Percentiles rank a stretch among this genome's conserved stretches.
Conservation (phyloP, 257 asterid species). For the Capsicum rhomboideum region DNA sequence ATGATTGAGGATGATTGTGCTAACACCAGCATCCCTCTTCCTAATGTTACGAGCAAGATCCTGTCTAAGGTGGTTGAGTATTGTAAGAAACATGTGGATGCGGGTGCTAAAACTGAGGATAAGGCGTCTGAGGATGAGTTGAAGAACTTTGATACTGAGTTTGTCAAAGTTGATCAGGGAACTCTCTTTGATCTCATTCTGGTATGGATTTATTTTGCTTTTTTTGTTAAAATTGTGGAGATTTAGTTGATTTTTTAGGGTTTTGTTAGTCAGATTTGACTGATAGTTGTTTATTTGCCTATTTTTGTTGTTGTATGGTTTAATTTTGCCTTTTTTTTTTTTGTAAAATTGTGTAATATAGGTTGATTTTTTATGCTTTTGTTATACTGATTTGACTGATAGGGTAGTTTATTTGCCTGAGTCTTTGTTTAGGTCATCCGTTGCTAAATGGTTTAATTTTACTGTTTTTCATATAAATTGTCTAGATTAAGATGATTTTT, state of each 20-base stretch:
- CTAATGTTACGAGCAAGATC: slow-evolving; percentile 53
- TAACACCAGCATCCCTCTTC: slow-evolving; percentile 34
- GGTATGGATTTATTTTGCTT: slow-evolving; percentile 16
- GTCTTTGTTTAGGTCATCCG: background rate
- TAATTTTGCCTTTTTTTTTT: background rate
- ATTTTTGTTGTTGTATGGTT: slow-evolving; percentile 11
- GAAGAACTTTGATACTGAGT: slow-evolving; percentile 36
- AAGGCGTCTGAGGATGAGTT: slow-evolving; percentile 31
- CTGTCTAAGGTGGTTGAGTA: slow-evolving; percentile 52
- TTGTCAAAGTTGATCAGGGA: slow-evolving; percentile 50
- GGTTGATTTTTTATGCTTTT: background rate
- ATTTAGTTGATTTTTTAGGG: background rate
- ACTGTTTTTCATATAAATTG: too few relatives aligned
- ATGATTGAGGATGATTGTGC: slow-evolving; percentile 48
- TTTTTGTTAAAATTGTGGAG: background rate
- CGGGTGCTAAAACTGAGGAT: slow-evolving; percentile 21
- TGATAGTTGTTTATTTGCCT: background rate
- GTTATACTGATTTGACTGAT: background rate
- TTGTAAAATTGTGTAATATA: too few relatives aligned
- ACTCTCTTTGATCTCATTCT: slow-evolving; percentile 50
- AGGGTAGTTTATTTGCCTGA: background rate
- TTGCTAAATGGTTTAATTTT: too few relatives aligned
- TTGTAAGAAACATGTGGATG: slow-evolving; percentile 48
- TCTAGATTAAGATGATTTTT: background rate
- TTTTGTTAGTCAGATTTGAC: background rate